These are phyloP conservation scores for Saksenaea vasiformis DNA, from an alignment of 371 early-diverging fungal genomes.

Conservation along the genomic window DNA sequence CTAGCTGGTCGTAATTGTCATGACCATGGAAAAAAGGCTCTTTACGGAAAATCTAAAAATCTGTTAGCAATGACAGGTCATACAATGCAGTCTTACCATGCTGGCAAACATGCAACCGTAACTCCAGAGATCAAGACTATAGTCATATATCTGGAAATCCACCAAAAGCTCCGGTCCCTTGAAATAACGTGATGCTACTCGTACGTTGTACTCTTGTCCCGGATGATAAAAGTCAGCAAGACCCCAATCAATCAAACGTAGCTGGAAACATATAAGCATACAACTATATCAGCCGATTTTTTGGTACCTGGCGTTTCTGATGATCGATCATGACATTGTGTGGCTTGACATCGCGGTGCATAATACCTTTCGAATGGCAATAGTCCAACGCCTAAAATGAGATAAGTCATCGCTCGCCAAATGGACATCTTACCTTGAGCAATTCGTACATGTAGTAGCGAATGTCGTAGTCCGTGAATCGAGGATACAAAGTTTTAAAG, in stretches of 20 bases:
- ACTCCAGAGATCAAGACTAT: conserved; percentile 99
- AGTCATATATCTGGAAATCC: conserved; percentile 97
- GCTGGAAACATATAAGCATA: conserved; percentile 35
- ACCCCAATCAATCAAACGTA: conserved; percentile 99
- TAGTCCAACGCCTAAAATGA: conserved; percentile 87
- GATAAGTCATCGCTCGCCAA: background rate
- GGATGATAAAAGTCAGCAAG: conserved; percentile 99
- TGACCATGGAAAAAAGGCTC: conserved; percentile 99
- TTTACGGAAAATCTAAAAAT: conserved; percentile 91
- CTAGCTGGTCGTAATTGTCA: conserved; percentile 98
- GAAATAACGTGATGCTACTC: conserved; percentile 98
- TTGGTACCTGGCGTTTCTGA: conserved; percentile 78
- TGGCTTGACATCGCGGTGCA: conserved; percentile 99
- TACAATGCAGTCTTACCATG: conserved; percentile 61
- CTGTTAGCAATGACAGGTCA: background rate
- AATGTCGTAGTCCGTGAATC: conserved; percentile 91
- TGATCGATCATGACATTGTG: conserved; percentile 99
- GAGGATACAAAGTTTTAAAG: conserved; percentile 70
- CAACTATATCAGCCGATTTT: conserved; percentile 16
- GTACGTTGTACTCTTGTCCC: conserved; percentile 96
- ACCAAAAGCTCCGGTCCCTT: conserved; percentile 99
- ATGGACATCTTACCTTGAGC: conserved; percentile 68
- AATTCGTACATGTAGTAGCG: conserved; percentile 96
- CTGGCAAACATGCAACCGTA: conserved; percentile 99
- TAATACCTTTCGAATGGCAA: conserved; percentile 99